phyloP scores from a whole-genome alignment of 108 stramenopile genomes.

The Cylindrotheca fusiformis region DNA sequence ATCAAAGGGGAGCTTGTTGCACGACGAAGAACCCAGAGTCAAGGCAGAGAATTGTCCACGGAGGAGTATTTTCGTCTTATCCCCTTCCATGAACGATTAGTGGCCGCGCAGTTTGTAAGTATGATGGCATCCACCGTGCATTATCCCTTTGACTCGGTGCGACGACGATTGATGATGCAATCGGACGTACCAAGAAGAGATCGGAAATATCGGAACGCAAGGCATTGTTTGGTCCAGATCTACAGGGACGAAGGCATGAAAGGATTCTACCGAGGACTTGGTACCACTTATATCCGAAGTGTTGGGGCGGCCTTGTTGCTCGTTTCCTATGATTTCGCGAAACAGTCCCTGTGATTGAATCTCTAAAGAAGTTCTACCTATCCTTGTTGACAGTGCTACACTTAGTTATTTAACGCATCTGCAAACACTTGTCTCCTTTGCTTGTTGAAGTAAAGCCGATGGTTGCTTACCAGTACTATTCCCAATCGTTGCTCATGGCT shows the following conservation, averaged over 20 bases:
- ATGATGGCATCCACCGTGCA: conserved; percentile 82
- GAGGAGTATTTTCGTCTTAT: conserved; percentile 19
- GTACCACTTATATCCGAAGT: conserved; percentile 61
- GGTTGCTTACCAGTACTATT: no score
- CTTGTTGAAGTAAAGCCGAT: no score
- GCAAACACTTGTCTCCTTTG: no score
- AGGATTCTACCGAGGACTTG: conserved; percentile 64
- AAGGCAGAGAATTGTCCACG: background rate
- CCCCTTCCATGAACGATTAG: conserved; percentile 62
- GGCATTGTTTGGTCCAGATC: conserved; percentile 50
- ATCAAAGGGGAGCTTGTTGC: conserved; percentile 53
- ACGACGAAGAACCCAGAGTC: conserved; percentile 1
- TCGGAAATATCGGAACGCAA: conserved; percentile 36
- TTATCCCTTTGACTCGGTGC: conserved; percentile 94
- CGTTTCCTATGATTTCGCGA: conserved; percentile 57
- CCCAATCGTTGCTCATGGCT: background rate
- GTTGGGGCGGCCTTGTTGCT: conserved; percentile 65
- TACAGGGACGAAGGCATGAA: conserved; percentile 43
- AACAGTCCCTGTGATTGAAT: no score
- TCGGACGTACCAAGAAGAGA: conserved; percentile 17
- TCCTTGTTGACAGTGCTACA: no score
- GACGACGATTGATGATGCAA: conserved; percentile 93
- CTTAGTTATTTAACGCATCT: no score
- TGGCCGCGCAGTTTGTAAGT: conserved; percentile 84
- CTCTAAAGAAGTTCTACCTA: no score